Conservation (phyloP, 768 basidiomycete genomes). For the Mycena floridula region DNA sequence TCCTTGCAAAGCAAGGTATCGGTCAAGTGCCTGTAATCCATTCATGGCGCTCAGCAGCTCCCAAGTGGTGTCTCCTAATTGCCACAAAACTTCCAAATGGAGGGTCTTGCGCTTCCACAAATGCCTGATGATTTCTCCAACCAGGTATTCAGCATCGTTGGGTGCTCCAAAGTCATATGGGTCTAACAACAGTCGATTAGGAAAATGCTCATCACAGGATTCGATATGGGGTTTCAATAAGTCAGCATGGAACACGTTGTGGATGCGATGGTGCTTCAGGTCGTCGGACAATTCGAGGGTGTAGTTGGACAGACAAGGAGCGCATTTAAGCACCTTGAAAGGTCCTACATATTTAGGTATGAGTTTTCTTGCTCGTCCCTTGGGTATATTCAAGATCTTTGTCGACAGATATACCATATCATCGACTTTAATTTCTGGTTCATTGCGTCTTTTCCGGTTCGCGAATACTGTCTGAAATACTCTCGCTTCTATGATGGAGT, state of each 20-base stretch:
- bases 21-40: neutral
- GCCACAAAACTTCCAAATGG: neutral
- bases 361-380: conserved; percentile 2
- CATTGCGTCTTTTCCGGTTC: too few relatives aligned
- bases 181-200: neutral
- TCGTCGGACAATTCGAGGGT: too few relatives aligned
- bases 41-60: neutral
- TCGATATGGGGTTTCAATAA: too few relatives aligned
- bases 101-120: neutral
- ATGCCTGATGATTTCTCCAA: neutral
- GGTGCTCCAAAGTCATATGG: neutral
- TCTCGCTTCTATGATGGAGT: conserved; percentile 9
- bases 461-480: conserved; percentile 5
- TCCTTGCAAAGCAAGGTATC: neutral
- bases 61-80: neutral
- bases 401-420: conserved; percentile 22
- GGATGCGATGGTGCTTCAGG: too few relatives aligned
- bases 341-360: conserved; percentile 8
- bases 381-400: conserved; percentile 7
- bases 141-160: neutral
- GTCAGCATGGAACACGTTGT: too few relatives aligned
- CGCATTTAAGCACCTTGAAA: conserved; percentile 1
- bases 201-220: neutral
- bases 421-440: neutral
- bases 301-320: too few relatives aligned